Evolutionary conservation across 805 yeast genomes (phyloP), one percentile per base, ranked within the genome.

Genomic region (Komagataella ulmi): DNA sequence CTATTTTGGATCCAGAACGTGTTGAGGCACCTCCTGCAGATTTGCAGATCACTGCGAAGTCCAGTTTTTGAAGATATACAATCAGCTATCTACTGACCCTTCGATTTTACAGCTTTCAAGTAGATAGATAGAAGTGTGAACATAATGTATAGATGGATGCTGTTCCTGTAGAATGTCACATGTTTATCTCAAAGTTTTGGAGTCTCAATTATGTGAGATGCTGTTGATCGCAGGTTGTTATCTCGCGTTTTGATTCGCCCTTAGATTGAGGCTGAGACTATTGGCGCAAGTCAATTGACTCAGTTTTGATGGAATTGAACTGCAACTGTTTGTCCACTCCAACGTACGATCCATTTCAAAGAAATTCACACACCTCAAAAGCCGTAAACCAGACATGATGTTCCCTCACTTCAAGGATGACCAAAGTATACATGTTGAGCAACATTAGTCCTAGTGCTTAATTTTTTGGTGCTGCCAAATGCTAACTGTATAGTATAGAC

Each of bases 401-500:
- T 24, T 57, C 57, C 12, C 48, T 50, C 19, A 57, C 59, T 40
- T 56, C 56, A 55, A 64, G 47, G 3, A 64, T 55, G 24, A 53
- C 54, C 10, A 57, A 44, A 44, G 18, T 54, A 51, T 10, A 30
- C 14, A 30, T 30, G 5, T 10, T 30, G n/a, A 10, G n/a, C 40
- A 4, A 6, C 40, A 30, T 30, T 30, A 7, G 14, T 7, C 49
- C 80, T 83, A 4, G 6, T 30, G 14, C 14, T 30, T 8, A n/a
- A 14, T 30, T 30, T 30, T 1, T 10, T 30, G 14, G 4, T 8
- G 14, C 8, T 30, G 50, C 81, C 84, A 24, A n/a, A 80, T 74
- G 48, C 72, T 17, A 79, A 79, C 53, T 75, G 80, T 17, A 80
- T 68, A 2, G 77, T 67, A 58, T 80, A 80, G 30, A 74, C 65